Base-by-base conservation (phyloP, 371 early-diverging fungal species). In the Haplosporangium sp. region DNA sequence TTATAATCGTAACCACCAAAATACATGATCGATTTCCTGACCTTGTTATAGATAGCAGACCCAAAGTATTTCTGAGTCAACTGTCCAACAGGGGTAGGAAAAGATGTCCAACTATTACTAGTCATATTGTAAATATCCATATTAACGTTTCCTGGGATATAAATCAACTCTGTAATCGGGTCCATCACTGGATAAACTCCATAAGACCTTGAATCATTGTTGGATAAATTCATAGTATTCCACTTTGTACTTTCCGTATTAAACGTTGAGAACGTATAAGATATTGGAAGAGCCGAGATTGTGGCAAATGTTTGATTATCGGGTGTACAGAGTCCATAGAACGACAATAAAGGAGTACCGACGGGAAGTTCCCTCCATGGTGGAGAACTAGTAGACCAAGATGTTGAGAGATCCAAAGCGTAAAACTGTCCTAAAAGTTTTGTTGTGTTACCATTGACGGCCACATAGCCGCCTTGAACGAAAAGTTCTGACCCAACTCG, bases 281-380 rank as follows among this genome's bases (percentile, higher is more conserved):
- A 39, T 27, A 27, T 27, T 27, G 27, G 27, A 27, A 27, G 27
- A 27, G 1, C 27, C 27, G 27, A 27, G 27, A 27, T 27, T 27
- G 27, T 27, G 27, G 27, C 27, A 27, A 27, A 27, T 35, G 76
- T 76, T 35, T 63, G 57, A 53, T 70, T 76, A 59, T 70, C 59
- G 3, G 76, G 35, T 2, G 48, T 40, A 5, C 61, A 37, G 10
- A 71, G 42, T 4, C 62, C 65, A 11, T 44, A 34, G 19, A 47
- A 15, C 5, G 64, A 53, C 11, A 45, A 38, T 5, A 34, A 20
- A 9, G 52, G n/a, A 1, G 53, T 40, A 0, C 69, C 69, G 3
- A 9, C 6, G 13, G 13, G 17, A 11, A 74, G 69, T 4, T 15
- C 0, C 13, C 52, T 65, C 76, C 76, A 76, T n/a, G 55, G 56